Percentiles rank a stretch among this genome's conserved stretches.
These are phyloP conservation scores for Solanum bulbocastanum DNA, from an alignment of 257 asterid genomes.

Conservation along the genomic window DNA sequence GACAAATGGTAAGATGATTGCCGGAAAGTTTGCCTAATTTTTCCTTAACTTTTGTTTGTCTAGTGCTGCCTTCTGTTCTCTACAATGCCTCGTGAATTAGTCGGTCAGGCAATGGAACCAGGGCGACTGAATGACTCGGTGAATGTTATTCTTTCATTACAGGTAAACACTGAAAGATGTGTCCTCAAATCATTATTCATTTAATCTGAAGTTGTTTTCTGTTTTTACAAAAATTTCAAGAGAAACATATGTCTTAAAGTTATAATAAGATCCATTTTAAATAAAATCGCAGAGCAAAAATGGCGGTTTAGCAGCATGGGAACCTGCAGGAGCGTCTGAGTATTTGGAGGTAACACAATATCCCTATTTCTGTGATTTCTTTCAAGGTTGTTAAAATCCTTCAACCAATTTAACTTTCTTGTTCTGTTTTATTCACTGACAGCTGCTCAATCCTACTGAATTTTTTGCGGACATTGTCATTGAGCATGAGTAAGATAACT, in stretches of 20 bases:
- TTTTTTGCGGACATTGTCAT: constrained; percentile 51
- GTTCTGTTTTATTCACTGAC: neutral
- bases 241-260: neutral
- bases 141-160: constrained; percentile 57
- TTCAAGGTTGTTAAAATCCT: too few species aligned
- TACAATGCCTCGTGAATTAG: constrained; percentile 64
- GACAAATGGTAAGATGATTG: neutral
- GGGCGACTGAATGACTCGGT: constrained; percentile 62
- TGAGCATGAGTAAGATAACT: constrained; percentile 62
- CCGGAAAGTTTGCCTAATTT: neutral
- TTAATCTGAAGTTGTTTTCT: neutral
- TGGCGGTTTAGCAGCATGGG: constrained; percentile 93
- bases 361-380: too few species aligned
- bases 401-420: neutral
- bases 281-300: constrained; percentile 58
- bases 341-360: constrained; percentile 60
- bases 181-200: neutral
- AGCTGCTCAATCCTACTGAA: constrained; percentile 76
- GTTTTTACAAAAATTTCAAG: neutral
- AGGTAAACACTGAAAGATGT: constrained; percentile 27
- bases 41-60: neutral
- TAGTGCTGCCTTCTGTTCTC: constrained; percentile 83
- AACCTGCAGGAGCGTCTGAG: constrained; percentile 77
- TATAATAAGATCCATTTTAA: neutral
- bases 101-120: constrained; percentile 65